Conservation (phyloP, 2,329 filamentous ascomycete species). For the Fusarium scirpi region DNA sequence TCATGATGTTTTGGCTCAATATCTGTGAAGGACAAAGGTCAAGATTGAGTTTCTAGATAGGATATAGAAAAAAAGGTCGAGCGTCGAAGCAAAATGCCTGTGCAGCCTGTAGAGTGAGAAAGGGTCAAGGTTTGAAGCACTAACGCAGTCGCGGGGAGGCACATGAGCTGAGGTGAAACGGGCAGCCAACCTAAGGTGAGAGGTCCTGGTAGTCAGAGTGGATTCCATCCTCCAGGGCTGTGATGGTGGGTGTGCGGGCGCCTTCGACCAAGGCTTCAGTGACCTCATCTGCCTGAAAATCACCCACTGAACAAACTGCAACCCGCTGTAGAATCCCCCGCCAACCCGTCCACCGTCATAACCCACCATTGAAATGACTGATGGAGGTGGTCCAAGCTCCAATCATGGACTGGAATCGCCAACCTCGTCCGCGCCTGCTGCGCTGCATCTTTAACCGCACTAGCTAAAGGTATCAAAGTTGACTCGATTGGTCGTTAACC, state of each 20-base stretch:
- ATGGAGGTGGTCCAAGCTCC: conserved; percentile 47
- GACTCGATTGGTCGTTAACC: conserved; percentile 40
- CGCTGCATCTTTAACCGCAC: neutral
- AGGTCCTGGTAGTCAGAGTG: no score
- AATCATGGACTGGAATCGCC: conserved; percentile 25
- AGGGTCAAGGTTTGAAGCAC: conserved; percentile 31
- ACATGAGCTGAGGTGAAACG: conserved; percentile 29
- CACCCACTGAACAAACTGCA: conserved; percentile 34
- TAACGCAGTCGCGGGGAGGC: conserved; percentile 15
- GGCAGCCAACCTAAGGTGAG: no score
- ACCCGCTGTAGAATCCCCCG: conserved; percentile 23
- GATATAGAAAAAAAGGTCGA: conserved; percentile 1
- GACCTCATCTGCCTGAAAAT: conserved; percentile 42
- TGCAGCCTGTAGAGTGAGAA: conserved; percentile 24
- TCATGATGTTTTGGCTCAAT: conserved; percentile 70
- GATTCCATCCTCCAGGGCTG: conserved; percentile 1
- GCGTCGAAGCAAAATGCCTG: conserved; percentile 30
- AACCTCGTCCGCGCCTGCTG: conserved; percentile 42
- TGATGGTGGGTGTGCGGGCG: conserved; percentile 16
- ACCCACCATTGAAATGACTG: conserved; percentile 25
- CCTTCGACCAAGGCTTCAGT: conserved; percentile 31
- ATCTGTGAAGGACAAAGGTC: conserved; percentile 1
- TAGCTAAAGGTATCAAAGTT: conserved; percentile 38
- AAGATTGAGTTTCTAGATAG: conserved; percentile 2
- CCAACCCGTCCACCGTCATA: conserved; percentile 22